phyloP scores from a whole-genome alignment of 2,329 filamentous ascomycete species.

The Verticillium tricorpus region DNA sequence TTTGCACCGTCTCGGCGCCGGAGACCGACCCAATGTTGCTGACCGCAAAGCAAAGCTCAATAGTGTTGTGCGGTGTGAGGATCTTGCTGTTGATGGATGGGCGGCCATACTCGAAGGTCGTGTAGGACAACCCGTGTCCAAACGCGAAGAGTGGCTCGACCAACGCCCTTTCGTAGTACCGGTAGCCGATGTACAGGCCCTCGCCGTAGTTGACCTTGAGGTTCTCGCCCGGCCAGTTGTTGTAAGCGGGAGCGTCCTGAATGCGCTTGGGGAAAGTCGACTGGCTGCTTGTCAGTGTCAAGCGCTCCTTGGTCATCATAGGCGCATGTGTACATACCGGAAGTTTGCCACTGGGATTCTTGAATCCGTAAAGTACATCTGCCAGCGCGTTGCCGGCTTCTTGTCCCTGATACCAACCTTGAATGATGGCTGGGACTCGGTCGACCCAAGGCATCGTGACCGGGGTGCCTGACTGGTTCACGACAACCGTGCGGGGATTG shows the following conservation, averaged over 20 bases:
- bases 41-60: slow-evolving; percentile 43
- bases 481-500: slow-evolving; percentile 62
- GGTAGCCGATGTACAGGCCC: slow-evolving; percentile 68
- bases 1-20: slow-evolving; percentile 62
- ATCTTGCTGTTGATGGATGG: slow-evolving; percentile 43
- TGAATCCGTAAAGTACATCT: slow-evolving; percentile 59
- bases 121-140: slow-evolving; percentile 71
- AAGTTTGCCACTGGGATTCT: slow-evolving; percentile 64
- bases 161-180: slow-evolving; percentile 61
- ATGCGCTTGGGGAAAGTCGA: slow-evolving; percentile 61
- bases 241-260: slow-evolving; percentile 64
- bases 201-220: slow-evolving; percentile 66
- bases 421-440: slow-evolving; percentile 60
- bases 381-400: slow-evolving; percentile 67
- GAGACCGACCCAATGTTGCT: slow-evolving; percentile 51
- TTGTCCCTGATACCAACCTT: slow-evolving; percentile 72
- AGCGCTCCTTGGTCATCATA: background rate
- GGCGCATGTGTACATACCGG: slow-evolving; percentile 36
- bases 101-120: slow-evolving; percentile 59
- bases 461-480: slow-evolving; percentile 66
- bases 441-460: slow-evolving; percentile 68
- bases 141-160: slow-evolving; percentile 65
- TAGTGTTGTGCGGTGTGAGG: slow-evolving; percentile 30
- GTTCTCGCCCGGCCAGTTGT: slow-evolving; percentile 71
- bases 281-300: slow-evolving; percentile 21